Base-by-base conservation (phyloP, 305 asterid genomes). In the Plantago coronopus region DNA sequence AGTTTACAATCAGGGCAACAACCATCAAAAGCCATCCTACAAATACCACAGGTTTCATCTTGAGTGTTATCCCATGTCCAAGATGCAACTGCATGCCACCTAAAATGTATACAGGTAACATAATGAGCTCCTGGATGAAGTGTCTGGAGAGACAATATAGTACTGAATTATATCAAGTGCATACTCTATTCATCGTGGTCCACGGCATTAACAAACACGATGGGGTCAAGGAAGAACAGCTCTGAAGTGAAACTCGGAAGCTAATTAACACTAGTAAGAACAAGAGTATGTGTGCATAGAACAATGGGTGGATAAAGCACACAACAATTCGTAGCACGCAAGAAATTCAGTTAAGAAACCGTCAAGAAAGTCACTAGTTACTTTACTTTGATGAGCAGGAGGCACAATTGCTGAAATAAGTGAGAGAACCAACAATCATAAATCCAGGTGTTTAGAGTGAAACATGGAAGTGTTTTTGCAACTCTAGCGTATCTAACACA, bases 51-150 rank as follows among this genome's bases (percentile, higher is more conserved):
- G 31, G 95, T 81, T 78, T 90, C 96, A 67, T 87, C 95, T 66
- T 83, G 91, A 12, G 97, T 87, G 67, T 87, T 88, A 59, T 90
- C 89, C 96, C 96, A 87, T 62, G 96, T 87, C 97, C 97, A 90
- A 23, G 85, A 83, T 67, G 89, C 91, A 72, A 91, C 86, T 19
- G 85, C 85, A 64, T 82, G 96, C 95, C 91, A 91, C 72, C 91
- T 89, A 65, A 34, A 61, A 67, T 49, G 18, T 50, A 40, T 7
- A 56, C 5, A 17, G 4, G 14, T 53, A 65, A 59, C 49, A 64
- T 17, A 13, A 31, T 70, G 25, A 68, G 68, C 31, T 54, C 29
- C 17, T 23, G 20, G 54, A 16, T 40, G n/a, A 49, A 19, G 6
- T 14, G 18, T 10, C 20, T 0, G 10, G 29, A 8, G 71, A 45